Evolutionary conservation across 257 asterid genomes (phyloP).

Genomic region (Misopates orontium): DNA sequence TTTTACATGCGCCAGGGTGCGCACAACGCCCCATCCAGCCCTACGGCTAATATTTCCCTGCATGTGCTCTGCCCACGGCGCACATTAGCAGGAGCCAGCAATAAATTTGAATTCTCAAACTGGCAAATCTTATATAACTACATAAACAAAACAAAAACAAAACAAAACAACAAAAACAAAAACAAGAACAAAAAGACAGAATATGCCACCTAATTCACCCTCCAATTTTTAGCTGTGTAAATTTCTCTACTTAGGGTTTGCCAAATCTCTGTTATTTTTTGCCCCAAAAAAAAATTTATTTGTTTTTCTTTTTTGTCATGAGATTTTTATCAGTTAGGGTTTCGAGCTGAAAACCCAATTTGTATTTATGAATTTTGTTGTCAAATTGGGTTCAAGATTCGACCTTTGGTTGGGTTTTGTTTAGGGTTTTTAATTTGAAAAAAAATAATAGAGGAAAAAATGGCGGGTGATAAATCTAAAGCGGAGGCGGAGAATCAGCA

Average conservation of each 20-base stretch:
- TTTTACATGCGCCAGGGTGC: slow-evolving; percentile 36
- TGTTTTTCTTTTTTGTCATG: neutral
- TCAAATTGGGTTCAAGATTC: slow-evolving; percentile 32
- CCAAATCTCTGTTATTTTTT: slow-evolving; percentile 18
- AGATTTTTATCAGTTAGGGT: slow-evolving; percentile 24
- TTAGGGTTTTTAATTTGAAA: slow-evolving; percentile 27
- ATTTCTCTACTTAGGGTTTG: slow-evolving; percentile 39
- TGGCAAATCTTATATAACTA: slow-evolving; percentile 13
- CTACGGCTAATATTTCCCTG: slow-evolving; percentile 15
- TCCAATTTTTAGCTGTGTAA: slow-evolving; percentile 35
- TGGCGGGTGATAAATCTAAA: slow-evolving; percentile 79
- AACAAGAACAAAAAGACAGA: slow-evolving; percentile 30
- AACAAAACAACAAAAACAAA: slow-evolving; percentile 10
- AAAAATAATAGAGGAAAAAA: slow-evolving; percentile 35
- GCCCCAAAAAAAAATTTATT: slow-evolving; percentile 8
- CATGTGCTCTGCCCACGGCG: slow-evolving; percentile 29
- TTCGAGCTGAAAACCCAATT: slow-evolving; percentile 12
- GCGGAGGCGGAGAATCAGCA: slow-evolving; percentile 60
- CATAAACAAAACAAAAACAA: no score
- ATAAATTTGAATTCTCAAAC: slow-evolving; percentile 43
- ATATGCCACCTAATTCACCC: slow-evolving; percentile 55
- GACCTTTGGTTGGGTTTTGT: slow-evolving; percentile 31
- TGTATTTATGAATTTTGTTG: slow-evolving; percentile 22
- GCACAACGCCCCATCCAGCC: slow-evolving; percentile 32
- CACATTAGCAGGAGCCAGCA: slow-evolving; percentile 34